These are phyloP conservation scores for Tricharina praecox DNA, from an alignment of 495 filamentous ascomycete genomes.

Conservation along the genomic window DNA sequence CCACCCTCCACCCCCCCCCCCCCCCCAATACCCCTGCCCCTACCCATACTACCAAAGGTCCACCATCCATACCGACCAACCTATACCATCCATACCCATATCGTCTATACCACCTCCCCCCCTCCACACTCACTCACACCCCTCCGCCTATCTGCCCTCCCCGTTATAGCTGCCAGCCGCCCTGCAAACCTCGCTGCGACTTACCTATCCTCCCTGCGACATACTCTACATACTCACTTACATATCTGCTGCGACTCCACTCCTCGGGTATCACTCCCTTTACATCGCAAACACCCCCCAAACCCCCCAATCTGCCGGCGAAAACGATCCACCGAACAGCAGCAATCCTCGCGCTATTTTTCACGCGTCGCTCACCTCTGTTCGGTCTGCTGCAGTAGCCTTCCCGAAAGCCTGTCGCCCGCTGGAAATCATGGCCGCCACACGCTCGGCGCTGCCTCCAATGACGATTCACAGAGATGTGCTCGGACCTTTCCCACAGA, in stretches of 20 bases:
- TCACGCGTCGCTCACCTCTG: neutral
- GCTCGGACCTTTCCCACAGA: constrained; percentile 27
- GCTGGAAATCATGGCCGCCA: constrained; percentile 2
- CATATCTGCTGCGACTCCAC: neutral
- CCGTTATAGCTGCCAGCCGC: constrained; percentile 4
- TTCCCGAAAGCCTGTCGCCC: constrained; percentile 1
- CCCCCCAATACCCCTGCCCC: too few relatives aligned
- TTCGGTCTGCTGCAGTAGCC: constrained; percentile 6
- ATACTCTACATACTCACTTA: neutral
- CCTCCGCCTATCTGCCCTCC: neutral
- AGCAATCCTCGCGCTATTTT: constrained; percentile 2
- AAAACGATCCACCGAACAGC: neutral
- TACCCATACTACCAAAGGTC: too few relatives aligned
- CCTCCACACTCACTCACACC: neutral
- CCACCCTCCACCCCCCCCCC: too few relatives aligned
- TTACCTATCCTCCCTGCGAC: neutral
- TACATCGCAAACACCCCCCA: neutral
- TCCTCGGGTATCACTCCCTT: neutral
- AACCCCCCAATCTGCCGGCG: neutral
- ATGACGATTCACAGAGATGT: constrained; percentile 26
- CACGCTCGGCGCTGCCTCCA: constrained; percentile 14
- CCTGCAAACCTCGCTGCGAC: neutral
- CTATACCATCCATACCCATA: neutral
- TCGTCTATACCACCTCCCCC: constrained; percentile 1
- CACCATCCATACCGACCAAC: neutral